phyloP scores from a whole-genome alignment of 2,329 filamentous ascomycete genomes.

The Chrysosphaeria jannelii region DNA sequence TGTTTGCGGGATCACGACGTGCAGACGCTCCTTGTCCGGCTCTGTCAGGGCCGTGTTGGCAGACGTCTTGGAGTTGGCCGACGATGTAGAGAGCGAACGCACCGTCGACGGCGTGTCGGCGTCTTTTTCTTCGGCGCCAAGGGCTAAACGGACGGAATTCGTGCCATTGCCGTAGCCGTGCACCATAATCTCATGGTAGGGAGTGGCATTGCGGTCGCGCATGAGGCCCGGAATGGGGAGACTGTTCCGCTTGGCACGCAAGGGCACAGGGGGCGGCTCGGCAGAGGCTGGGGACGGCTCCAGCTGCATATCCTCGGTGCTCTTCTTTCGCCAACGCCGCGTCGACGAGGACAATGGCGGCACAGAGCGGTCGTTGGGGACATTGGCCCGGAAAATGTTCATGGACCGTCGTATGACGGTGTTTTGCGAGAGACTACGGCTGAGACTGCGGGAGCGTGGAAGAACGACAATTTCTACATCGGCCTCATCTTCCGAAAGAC shows the following conservation, averaged over 20 bases:
- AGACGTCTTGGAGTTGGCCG: conserved; percentile 4
- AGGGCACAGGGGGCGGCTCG: not conserved
- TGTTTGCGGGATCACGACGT: not conserved
- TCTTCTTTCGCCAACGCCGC: no score
- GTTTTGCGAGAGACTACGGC: conserved; percentile 8
- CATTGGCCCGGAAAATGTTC: conserved; percentile 6
- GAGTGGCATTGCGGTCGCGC: conserved; percentile 1
- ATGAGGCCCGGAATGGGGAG: not conserved
- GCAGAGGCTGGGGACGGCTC: not conserved
- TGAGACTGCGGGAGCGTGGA: conserved; percentile 7
- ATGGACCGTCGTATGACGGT: conserved; percentile 9
- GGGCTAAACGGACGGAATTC: conserved; percentile 7
- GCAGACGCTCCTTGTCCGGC: not conserved
- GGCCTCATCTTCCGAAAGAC: not conserved
- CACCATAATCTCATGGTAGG: conserved; percentile 20
- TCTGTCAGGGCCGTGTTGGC: conserved; percentile 2
- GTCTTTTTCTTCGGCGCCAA: not conserved
- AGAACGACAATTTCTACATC: conserved; percentile 2
- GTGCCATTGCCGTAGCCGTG: conserved; percentile 23
- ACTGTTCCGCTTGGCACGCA: not conserved
- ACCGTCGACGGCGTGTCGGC: conserved; percentile 1
- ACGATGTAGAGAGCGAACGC: conserved; percentile 6
- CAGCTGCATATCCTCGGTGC: not conserved
- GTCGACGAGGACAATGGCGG: not conserved
- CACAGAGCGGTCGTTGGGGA: not conserved